These are phyloP conservation scores for Pleurotus platypus DNA, from an alignment of 768 basidiomycete species.

Conservation along the genomic window DNA sequence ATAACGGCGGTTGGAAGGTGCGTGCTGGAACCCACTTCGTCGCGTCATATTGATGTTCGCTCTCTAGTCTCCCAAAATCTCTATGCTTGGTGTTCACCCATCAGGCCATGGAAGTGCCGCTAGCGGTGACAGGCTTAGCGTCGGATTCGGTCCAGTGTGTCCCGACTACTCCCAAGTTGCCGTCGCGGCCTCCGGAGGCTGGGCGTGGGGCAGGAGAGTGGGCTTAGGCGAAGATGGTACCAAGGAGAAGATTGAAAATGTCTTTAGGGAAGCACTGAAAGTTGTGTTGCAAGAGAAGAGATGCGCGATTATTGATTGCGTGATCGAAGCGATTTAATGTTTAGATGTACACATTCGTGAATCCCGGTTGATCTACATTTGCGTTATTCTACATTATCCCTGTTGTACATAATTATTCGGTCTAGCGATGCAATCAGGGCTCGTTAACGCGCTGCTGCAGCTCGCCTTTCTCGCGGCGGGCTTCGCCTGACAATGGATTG, in stretches of 20 bases:
- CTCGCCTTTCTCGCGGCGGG: slow-evolving; percentile 9
- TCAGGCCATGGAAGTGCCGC: slow-evolving; percentile 45
- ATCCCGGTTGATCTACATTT: no score
- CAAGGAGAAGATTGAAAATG: slow-evolving; percentile 25
- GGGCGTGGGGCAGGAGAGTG: slow-evolving; percentile 52
- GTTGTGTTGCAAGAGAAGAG: slow-evolving; percentile 55
- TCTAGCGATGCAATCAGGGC: background rate
- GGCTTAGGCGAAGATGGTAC: slow-evolving; percentile 22
- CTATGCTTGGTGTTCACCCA: slow-evolving; percentile 66
- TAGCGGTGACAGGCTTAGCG: slow-evolving; percentile 46
- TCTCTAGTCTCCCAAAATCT: slow-evolving; percentile 52
- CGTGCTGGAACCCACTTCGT: slow-evolving; percentile 10
- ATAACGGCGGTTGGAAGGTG: slow-evolving; percentile 70
- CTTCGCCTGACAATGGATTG: slow-evolving; percentile 2
- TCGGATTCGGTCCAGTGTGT: slow-evolving; percentile 60
- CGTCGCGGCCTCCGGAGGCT: slow-evolving; percentile 63
- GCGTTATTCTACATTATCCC: no score
- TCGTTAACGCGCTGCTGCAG: slow-evolving; percentile 11
- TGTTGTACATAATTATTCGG: no score
- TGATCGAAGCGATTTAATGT: slow-evolving; percentile 29
- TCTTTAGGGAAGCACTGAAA: slow-evolving; percentile 46
- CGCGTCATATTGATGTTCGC: background rate
- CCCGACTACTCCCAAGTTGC: slow-evolving; percentile 65
- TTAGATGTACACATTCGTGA: no score
- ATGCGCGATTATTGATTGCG: slow-evolving; percentile 65